Percentiles rank a stretch among this genome's conserved stretches.
Conservation (phyloP, 495 filamentous ascomycete genomes). For the Aspergillus funiculosus region DNA sequence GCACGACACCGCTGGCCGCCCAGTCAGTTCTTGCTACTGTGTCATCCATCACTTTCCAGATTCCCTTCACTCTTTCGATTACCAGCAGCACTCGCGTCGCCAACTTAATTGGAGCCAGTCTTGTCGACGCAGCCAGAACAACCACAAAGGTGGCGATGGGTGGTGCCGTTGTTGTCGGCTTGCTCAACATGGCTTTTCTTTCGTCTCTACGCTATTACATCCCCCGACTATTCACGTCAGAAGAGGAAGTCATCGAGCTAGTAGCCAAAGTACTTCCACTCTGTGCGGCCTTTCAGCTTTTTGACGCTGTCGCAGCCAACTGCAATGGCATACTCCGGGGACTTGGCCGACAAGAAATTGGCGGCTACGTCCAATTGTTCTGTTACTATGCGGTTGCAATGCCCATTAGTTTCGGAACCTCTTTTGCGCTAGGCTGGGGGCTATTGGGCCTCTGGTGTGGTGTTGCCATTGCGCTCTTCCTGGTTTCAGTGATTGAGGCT, state of each 20-base stretch:
- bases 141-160: slow-evolving; percentile 64
- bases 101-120: slow-evolving; percentile 62
- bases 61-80: slow-evolving; percentile 61
- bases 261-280: slow-evolving; percentile 70
- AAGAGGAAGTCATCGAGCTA: slow-evolving; percentile 69
- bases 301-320: slow-evolving; percentile 70
- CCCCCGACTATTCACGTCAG: slow-evolving; percentile 72
- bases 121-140: slow-evolving; percentile 64
- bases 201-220: slow-evolving; percentile 58
- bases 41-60: slow-evolving; percentile 56
- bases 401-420: slow-evolving; percentile 72
- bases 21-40: slow-evolving; percentile 62
- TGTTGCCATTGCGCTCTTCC: slow-evolving; percentile 61
- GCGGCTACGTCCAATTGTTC: slow-evolving; percentile 78
- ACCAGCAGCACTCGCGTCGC: slow-evolving; percentile 59
- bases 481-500: slow-evolving; percentile 62
- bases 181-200: slow-evolving; percentile 70
- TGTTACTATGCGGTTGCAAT: slow-evolving; percentile 82
- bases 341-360: slow-evolving; percentile 78
- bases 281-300: slow-evolving; percentile 80
- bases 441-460: slow-evolving; percentile 76
- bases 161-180: slow-evolving; percentile 59
- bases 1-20: slow-evolving; percentile 62
- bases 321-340: slow-evolving; percentile 81
- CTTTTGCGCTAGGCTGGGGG: slow-evolving; percentile 67